phyloP scores from a whole-genome alignment of 2,329 filamentous ascomycete species.

The Camillea tinctor region DNA sequence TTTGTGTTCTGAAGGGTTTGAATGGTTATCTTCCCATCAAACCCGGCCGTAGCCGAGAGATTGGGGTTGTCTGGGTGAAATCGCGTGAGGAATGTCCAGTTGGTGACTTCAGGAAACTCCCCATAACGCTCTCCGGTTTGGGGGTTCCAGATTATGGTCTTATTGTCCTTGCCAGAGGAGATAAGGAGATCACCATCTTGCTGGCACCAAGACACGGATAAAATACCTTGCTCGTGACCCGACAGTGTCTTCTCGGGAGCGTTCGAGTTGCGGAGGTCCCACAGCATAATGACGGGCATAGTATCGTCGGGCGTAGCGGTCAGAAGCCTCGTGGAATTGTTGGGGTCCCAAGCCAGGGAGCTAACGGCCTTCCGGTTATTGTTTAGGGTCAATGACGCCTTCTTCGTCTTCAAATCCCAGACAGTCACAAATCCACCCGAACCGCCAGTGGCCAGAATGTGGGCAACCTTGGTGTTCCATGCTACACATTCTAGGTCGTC shows the following conservation, averaged over 20 bases:
- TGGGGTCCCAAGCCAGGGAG: conserved; percentile 95
- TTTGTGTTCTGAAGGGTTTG: conserved; percentile 96
- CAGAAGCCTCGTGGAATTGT: conserved; percentile 89
- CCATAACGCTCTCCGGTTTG: conserved; percentile 84
- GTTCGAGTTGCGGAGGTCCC: conserved; percentile 95
- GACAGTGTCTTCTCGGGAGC: conserved; percentile 84
- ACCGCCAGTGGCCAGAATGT: conserved; percentile 93
- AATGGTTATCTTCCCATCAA: conserved; percentile 92
- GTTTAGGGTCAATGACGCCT: conserved; percentile 93
- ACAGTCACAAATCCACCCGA: conserved; percentile 94
- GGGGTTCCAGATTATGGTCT: conserved; percentile 94
- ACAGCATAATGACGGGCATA: conserved; percentile 83
- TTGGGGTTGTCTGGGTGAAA: conserved; percentile 94
- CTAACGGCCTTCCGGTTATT: conserved; percentile 93
- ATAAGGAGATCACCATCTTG: conserved; percentile 87
- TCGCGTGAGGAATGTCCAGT: conserved; percentile 95
- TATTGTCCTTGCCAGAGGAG: conserved; percentile 95
- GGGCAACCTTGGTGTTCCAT: conserved; percentile 97
- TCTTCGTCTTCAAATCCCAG: conserved; percentile 98
- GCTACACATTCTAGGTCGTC: conserved; percentile 96
- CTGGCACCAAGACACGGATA: conserved; percentile 92
- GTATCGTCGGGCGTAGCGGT: conserved; percentile 90
- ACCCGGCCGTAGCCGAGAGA: conserved; percentile 90
- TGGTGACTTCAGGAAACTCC: conserved; percentile 96
- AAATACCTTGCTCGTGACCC: conserved; percentile 90